Base-by-base conservation (phyloP, 1,284 basidiomycete species). In the Anthracocystis walkeri region DNA sequence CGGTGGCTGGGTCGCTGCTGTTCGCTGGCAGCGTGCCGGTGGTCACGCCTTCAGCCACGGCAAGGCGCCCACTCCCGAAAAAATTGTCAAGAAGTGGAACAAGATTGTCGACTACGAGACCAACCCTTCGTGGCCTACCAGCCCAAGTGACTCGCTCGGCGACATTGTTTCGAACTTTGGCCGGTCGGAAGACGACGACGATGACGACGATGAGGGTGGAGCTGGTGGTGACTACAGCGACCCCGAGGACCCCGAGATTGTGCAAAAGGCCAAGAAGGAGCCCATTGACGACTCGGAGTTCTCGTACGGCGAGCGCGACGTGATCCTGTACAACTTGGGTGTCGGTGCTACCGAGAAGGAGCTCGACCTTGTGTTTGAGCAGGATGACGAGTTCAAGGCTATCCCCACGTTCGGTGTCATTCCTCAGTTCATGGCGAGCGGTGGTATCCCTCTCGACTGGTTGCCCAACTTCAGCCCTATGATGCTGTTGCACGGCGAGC, bases 401-500 rank as follows among this genome's bases (percentile, higher is more conserved):
- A 87, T 99, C 44, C 95, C 94, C 1, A 97, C 95, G 0, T 99
- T 97, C 82, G 96, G 94, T 63, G 95, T 99, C 50, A 90, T 99
- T 68, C 95, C 96, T n/a, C 94, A 95, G 84, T 95, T 98, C 64
- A 59, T 65, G 50, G 77, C 78, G 16, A 75, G 74, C 61, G 58
- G 66, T 31, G 69, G 69, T 35, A 61, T 84, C 21, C 73, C 90
- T 18, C 87, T 95, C 48, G 94, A 93, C 87, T 96, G 91, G 90
- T 87, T 99, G 71, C 96, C 96, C 25, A 93, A 97, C 87, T 99
- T 92, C 87, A 95, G 69, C 85, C 94, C 94, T 89, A 93, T 94
- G 69, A 97, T 95, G 87, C 88, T 99, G n/a, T 89, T 99, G 29
- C 97, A 99, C 86, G 96, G 96, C 65, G 96, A 99, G 86, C 97